Conservation (phyloP, 1,139 yeast species). For the Saccharomyces hybrid region DNA sequence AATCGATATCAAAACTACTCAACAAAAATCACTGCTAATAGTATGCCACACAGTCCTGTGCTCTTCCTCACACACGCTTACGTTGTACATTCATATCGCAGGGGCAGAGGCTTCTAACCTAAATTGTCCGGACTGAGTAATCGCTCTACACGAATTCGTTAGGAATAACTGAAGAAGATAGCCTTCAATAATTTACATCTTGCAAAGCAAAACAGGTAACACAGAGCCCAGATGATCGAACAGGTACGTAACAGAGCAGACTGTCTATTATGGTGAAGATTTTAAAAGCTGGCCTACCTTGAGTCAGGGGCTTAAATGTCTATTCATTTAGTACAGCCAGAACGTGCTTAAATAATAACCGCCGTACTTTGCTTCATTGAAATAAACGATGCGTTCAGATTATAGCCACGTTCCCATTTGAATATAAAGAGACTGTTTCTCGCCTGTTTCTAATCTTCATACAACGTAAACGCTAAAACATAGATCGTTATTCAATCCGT, state of each 20-base stretch:
- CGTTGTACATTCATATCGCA: background rate
- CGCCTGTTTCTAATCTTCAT: too few relatives aligned
- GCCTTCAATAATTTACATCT: background rate
- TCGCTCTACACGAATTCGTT: background rate
- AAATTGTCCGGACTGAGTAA: background rate
- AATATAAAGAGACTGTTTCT: too few relatives aligned
- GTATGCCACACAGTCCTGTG: background rate
- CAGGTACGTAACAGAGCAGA: too few relatives aligned
- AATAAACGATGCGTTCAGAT: background rate
- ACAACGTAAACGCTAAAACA: too few relatives aligned
- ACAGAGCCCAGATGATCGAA: too few relatives aligned
- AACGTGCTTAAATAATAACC: background rate
- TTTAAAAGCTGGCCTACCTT: background rate
- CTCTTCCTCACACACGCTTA: background rate
- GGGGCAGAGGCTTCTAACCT: background rate
- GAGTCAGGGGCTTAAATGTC: constrained; percentile 9
- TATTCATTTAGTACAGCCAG: background rate
- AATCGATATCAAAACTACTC: background rate
- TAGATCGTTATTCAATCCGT: too few relatives aligned
- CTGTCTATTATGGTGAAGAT: too few relatives aligned
- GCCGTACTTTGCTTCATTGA: background rate
- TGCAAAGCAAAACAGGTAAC: too few relatives aligned
- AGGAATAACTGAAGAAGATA: background rate
- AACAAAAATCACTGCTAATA: background rate
- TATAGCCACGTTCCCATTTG: background rate